Evolutionary conservation across 306 rosid genomes (phyloP).

Genomic region (Rosa multiflora): DNA sequence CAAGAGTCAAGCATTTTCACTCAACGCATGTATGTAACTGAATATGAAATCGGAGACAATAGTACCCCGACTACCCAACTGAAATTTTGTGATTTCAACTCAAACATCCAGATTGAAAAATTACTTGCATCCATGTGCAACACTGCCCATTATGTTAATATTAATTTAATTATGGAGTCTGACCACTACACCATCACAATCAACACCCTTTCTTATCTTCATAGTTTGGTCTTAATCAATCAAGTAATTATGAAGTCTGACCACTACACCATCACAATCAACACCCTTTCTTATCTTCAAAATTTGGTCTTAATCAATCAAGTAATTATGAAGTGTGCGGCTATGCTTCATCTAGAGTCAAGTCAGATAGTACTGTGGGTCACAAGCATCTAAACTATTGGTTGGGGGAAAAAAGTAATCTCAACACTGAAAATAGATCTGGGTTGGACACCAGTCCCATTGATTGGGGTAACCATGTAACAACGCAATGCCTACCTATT

Average conservation of each 20-base stretch:
- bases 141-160: neutral
- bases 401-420: neutral
- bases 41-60: neutral
- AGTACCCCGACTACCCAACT: neutral
- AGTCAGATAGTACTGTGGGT: neutral
- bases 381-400: neutral
- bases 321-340: neutral
- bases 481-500: neutral
- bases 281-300: neutral
- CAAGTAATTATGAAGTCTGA: neutral
- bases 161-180: neutral
- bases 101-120: neutral
- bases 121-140: neutral
- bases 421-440: neutral
- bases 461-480: neutral
- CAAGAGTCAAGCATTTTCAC: slow-evolving; percentile 15
- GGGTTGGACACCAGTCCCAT: neutral
- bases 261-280: neutral
- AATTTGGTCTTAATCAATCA: neutral
- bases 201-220: neutral
- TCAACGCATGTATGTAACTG: neutral
- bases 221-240: neutral
- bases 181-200: neutral
- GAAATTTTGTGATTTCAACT: neutral
- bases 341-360: neutral